Evolutionary conservation across 2,329 filamentous ascomycete genomes (phyloP).

Genomic region (Xylariaceae sp.): DNA sequence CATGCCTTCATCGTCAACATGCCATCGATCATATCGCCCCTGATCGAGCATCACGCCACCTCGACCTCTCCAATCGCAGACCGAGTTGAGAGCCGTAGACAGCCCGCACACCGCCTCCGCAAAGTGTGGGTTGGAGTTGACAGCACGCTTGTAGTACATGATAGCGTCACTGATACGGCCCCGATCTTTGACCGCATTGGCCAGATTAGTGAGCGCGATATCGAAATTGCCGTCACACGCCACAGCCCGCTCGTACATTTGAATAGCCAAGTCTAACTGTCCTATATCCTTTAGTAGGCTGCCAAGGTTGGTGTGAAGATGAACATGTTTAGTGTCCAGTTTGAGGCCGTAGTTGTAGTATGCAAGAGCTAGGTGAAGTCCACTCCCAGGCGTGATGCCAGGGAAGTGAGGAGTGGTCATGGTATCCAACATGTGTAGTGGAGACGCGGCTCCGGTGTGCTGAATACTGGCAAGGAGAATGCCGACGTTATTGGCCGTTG

Average conservation of each 20-base stretch:
- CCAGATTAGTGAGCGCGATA: constrained; percentile 92
- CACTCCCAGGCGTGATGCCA: constrained; percentile 80
- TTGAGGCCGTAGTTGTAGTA: constrained; percentile 95
- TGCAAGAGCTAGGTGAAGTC: constrained; percentile 78
- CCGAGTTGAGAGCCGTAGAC: constrained; percentile 90
- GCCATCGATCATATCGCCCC: constrained; percentile 82
- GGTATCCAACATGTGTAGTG: constrained; percentile 26
- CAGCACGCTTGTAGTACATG: constrained; percentile 82
- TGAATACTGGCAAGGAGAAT: constrained; percentile 95
- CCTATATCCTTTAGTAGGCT: constrained; percentile 95
- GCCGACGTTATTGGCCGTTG: constrained; percentile 96
- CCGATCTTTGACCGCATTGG: constrained; percentile 96
- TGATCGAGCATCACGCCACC: constrained; percentile 76
- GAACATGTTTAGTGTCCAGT: constrained; percentile 84
- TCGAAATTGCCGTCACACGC: constrained; percentile 91
- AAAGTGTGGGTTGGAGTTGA: constrained; percentile 89
- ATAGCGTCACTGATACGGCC: constrained; percentile 91
- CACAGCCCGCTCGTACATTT: constrained; percentile 96
- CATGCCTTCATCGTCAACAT: constrained; percentile 81
- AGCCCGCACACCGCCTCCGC: constrained; percentile 95
- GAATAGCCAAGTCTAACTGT: constrained; percentile 83
- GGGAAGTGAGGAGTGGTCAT: constrained; percentile 53
- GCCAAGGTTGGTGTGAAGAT: constrained; percentile 93
- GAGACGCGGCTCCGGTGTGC: constrained; percentile 49
- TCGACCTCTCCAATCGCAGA: constrained; percentile 89